These are phyloP conservation scores for Xerocomus minutiporus DNA, from an alignment of 1,284 basidiomycete species.

Conservation along the genomic window DNA sequence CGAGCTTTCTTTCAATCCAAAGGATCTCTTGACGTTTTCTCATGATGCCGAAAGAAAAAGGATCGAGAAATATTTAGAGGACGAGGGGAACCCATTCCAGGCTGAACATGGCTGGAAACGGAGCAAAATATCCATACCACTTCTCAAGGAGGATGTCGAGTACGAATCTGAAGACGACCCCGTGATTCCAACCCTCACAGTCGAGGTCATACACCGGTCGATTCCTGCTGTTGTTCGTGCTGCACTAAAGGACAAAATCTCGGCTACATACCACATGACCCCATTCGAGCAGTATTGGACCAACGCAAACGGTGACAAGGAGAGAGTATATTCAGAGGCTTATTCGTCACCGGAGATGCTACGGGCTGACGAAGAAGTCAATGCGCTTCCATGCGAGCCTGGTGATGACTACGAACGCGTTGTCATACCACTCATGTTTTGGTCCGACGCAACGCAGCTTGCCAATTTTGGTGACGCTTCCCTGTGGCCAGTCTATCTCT, in stretches of 20 bases:
- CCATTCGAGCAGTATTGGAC: constrained; percentile 20
- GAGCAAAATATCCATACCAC: neutral
- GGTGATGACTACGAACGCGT: constrained; percentile 2
- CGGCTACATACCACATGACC: neutral
- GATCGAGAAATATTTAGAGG: neutral
- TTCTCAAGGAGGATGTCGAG: neutral
- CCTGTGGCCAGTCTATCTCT: constrained; percentile 32
- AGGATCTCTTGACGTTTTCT: neutral
- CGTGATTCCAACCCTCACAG: neutral
- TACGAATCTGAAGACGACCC: neutral
- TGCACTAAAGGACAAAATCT: neutral
- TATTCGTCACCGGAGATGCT: constrained; percentile 15
- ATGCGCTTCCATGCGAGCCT: constrained; percentile 12
- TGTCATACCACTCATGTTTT: constrained; percentile 28
- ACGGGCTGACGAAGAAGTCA: constrained; percentile 10
- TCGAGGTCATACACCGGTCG: neutral
- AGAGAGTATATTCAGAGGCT: constrained; percentile 14
- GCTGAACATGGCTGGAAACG: neutral
- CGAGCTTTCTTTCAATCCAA: neutral
- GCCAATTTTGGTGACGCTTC: constrained; percentile 14
- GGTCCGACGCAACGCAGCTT: constrained; percentile 31
- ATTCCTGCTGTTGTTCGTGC: neutral
- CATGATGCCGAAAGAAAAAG: neutral
- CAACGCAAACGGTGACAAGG: neutral
- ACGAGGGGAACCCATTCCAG: neutral